Evolutionary conservation across 768 basidiomycete genomes (phyloP).

Genomic region (Leccinum sublutescens): DNA sequence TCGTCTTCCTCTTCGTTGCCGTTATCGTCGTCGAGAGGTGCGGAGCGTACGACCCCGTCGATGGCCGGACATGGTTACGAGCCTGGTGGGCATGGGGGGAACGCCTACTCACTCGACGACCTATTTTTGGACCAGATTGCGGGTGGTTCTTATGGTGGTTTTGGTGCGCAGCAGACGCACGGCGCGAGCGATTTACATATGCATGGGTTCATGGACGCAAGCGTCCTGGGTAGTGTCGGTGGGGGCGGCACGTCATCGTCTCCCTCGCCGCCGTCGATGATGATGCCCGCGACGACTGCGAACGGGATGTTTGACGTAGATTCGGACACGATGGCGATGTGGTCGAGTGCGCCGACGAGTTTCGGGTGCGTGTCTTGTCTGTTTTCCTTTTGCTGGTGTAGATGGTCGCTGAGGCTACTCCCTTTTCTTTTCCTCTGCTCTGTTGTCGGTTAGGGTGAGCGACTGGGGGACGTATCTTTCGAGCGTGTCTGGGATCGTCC

Average conservation of each 20-base stretch:
- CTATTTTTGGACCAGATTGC: conserved; percentile 23
- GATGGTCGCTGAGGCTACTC: neutral
- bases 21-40: neutral
- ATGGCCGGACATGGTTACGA: conserved; percentile 3
- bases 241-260: neutral
- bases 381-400: neutral
- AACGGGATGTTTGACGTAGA: conserved; percentile 33
- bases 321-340: conserved; percentile 55
- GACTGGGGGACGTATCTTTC: conserved; percentile 42
- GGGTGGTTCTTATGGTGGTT: conserved; percentile 5
- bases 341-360: conserved; percentile 57
- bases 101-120: conserved; percentile 20
- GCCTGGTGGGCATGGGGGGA: neutral
- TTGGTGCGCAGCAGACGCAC: conserved; percentile 4
- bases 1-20: conserved; percentile 1
- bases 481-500: conserved; percentile 28
- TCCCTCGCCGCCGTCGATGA: neutral
- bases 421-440: neutral
- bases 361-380: conserved; percentile 52
- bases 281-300: neutral
- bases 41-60: neutral
- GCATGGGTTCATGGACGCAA: conserved; percentile 13
- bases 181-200: conserved; percentile 8
- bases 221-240: neutral
- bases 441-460: conserved; percentile 28